A percentile compares a stretch with the other conserved stretches of the same genome.
phyloP scores from a whole-genome alignment of 2,329 filamentous ascomycete species.

The Aspergillus oerlinghausenensis region DNA sequence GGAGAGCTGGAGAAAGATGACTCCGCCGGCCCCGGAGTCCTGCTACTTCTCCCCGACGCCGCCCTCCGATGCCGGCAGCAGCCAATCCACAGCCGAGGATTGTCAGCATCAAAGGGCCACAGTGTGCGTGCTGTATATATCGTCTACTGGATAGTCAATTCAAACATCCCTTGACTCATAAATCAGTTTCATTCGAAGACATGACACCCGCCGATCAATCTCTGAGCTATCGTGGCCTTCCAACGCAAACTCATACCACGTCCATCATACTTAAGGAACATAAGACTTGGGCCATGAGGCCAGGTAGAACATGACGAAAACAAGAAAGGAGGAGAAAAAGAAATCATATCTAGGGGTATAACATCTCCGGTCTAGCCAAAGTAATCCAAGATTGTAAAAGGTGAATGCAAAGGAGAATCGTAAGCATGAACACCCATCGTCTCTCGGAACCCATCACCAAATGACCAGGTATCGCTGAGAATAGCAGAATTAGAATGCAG shows the following conservation, averaged over 20 bases:
- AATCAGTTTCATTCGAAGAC: not conserved
- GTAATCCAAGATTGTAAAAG: conserved; percentile 1
- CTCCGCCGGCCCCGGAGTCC: conserved; percentile 1
- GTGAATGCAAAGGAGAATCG: not conserved
- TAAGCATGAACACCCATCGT: conserved; percentile 2
- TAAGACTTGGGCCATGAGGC: not conserved
- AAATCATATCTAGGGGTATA: conserved; percentile 3
- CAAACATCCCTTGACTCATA: not conserved
- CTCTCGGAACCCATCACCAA: conserved; percentile 1
- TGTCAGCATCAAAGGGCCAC: conserved; percentile 6
- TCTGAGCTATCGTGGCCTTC: not conserved
- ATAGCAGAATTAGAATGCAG: conserved; percentile 1
- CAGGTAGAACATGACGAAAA: not conserved
- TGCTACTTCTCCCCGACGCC: conserved; percentile 4
- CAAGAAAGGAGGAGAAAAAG: not conserved
- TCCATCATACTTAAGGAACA: not conserved
- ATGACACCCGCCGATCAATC: not conserved
- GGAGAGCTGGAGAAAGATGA: conserved; percentile 2
- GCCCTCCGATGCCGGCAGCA: conserved; percentile 1
- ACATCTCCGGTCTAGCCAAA: not conserved
- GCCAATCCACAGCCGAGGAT: conserved; percentile 11
- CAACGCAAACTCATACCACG: not conserved
- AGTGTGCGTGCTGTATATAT: not conserved
- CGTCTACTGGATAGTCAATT: not conserved
- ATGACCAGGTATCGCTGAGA: conserved; percentile 13